Base-by-base conservation (phyloP, 2,329 filamentous ascomycete genomes). In the Pezicula neosporulosa region DNA sequence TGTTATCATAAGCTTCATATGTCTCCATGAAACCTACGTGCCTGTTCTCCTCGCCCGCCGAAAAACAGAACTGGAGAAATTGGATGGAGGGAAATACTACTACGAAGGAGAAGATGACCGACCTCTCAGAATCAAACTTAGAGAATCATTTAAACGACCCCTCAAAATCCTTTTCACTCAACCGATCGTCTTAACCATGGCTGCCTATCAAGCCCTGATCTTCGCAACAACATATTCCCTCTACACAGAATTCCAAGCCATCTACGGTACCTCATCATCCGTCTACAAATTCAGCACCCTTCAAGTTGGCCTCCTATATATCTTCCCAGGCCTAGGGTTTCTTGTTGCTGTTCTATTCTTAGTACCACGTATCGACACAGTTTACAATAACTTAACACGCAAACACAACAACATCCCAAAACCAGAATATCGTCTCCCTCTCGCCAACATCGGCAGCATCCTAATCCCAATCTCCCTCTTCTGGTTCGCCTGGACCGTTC, bases 401-500 rank as follows among this genome's bases (percentile, higher is more conserved):
- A 66, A 66, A 42, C 66, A 77, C 54, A 64, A 67, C 35, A 70
- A 68, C 15, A 70, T 72, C 50, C 58, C 67, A 74, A 66, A 65
- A 48, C 61, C 61, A 2, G 62, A 64, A 19, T 64, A 55, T 39
- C 51, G 62, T 10, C 59, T 85, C 0, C 73, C 75, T 0, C 72
- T 77, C 0, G 70, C 82, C 24, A 70, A 76, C 4, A 64, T 75
- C n/a, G 80, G 78, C 4, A 75, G 76, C 1, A 42, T 79, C 1
- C 49, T 81, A 8, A 73, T 85, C 2, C 82, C 82, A 0, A 64
- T 76, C 1, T 76, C 77, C 0, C 67, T 86, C 36, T 85, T 85
- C 62, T 73, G 76, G 61, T 84, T 83, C 54, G 81, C 79, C 2
- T 85, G 80, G 79, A 77, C 77, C 0, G 75, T 76, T 0, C 68